These are phyloP conservation scores for Mycena indigotica DNA, from an alignment of 768 basidiomycete genomes.

Conservation along the genomic window DNA sequence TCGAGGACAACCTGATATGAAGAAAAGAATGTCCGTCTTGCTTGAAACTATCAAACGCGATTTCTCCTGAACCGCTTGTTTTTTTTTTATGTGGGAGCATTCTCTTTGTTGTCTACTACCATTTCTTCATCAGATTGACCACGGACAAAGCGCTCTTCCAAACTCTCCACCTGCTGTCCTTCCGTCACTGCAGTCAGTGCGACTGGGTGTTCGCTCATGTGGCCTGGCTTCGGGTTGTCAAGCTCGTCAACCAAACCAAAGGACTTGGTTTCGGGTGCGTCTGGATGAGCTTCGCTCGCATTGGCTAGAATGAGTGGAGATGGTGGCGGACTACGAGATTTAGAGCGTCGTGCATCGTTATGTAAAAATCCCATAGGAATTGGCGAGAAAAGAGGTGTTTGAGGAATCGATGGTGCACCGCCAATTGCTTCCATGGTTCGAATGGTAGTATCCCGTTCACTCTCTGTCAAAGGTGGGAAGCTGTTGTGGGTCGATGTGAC, in stretches of 20 bases:
- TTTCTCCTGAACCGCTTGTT: constrained; percentile 23
- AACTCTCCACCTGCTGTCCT: constrained; percentile 36
- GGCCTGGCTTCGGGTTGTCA: constrained; percentile 82
- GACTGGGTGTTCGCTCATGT: constrained; percentile 80
- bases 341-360: constrained; percentile 77
- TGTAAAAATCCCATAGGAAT: constrained; percentile 89
- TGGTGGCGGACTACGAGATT: constrained; percentile 77
- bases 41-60: constrained; percentile 83
- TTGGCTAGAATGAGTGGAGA: constrained; percentile 63
- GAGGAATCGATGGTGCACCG: constrained; percentile 56
- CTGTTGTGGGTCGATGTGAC: constrained; percentile 80
- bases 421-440: constrained; percentile 47
- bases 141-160: constrained; percentile 64
- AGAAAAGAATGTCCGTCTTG: constrained; percentile 82
- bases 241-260: constrained; percentile 84
- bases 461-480: constrained; percentile 57
- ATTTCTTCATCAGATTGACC: constrained; percentile 39
- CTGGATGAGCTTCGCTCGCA: constrained; percentile 36
- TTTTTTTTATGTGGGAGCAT: constrained; percentile 36
- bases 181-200: constrained; percentile 66
- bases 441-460: constrained; percentile 39
- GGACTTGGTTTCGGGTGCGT: constrained; percentile 47
- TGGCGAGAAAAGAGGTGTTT: constrained; percentile 84
- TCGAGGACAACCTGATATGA: constrained; percentile 69
- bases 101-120: constrained; percentile 58